Percentiles rank a stretch among this genome's conserved stretches.
Conservation (phyloP, 2,329 filamentous ascomycete species). For the Pezicula carpinea region DNA sequence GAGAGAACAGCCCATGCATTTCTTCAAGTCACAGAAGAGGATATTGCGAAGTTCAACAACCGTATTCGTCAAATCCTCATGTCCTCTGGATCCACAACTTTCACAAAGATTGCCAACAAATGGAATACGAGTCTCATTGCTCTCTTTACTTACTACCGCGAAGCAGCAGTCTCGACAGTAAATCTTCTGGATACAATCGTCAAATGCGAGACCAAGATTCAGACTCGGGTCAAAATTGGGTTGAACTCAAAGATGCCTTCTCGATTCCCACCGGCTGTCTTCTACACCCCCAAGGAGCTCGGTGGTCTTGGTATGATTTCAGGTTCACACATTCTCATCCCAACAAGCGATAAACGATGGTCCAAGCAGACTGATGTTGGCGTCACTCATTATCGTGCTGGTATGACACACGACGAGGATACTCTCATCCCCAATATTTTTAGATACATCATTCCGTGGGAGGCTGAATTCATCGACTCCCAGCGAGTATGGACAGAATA, state of each 20-base stretch:
- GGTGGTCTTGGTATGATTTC: slow-evolving; percentile 99
- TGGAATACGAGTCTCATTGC: slow-evolving; percentile 98
- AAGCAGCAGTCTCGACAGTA: slow-evolving; percentile 93
- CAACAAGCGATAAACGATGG: slow-evolving; percentile 96
- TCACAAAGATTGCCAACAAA: slow-evolving; percentile 99
- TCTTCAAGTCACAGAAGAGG: slow-evolving; percentile 94
- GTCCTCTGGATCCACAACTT: slow-evolving; percentile 98
- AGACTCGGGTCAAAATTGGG: slow-evolving; percentile 97
- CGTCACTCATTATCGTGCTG: slow-evolving; percentile 92
- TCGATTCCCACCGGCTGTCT: slow-evolving; percentile 95
- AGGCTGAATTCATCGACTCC: slow-evolving; percentile 97
- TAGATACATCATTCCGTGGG: slow-evolving; percentile 98
- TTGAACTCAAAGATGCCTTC: slow-evolving; percentile 99
- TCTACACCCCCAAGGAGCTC: slow-evolving; percentile 97
- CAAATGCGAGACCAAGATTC: slow-evolving; percentile 99
- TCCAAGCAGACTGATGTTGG: slow-evolving; percentile 97
- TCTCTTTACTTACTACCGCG: slow-evolving; percentile 96
- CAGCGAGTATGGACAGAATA: slow-evolving; percentile 99
- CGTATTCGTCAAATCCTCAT: slow-evolving; percentile 97
- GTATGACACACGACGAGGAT: slow-evolving; percentile 98
- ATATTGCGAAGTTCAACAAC: slow-evolving; percentile 99
- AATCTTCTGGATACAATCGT: slow-evolving; percentile 94
- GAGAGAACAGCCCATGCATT: slow-evolving; percentile 97
- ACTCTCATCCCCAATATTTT: slow-evolving; percentile 98
- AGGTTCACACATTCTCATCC: slow-evolving; percentile 95